A percentile compares a stretch with the other conserved stretches of the same genome.
phyloP scores from a whole-genome alignment of 495 filamentous ascomycete species.

The Penicillium soppii region DNA sequence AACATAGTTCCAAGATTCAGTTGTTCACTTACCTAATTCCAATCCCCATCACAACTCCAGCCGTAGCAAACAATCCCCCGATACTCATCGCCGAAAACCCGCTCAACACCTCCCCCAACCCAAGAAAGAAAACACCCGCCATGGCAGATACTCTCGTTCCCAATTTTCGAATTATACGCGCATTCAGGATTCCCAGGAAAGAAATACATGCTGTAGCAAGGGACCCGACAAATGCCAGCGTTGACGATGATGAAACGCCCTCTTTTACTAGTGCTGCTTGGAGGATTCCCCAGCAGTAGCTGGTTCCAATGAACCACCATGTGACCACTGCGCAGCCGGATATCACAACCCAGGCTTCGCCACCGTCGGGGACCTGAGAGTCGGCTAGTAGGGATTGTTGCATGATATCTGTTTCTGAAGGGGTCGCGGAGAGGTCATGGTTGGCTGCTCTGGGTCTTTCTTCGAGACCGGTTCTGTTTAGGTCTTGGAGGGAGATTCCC shows the following conservation, averaged over 20 bases:
- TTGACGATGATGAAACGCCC: constrained; percentile 44
- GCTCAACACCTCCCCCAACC: constrained; percentile 47
- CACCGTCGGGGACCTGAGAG: constrained; percentile 54
- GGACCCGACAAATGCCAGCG: constrained; percentile 57
- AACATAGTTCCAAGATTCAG: background rate
- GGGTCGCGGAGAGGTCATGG: background rate
- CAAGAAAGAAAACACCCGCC: constrained; percentile 46
- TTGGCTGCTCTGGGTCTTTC: background rate
- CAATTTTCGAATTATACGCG: constrained; percentile 47
- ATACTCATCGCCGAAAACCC: constrained; percentile 50
- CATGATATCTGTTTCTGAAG: constrained; percentile 26
- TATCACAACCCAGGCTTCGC: constrained; percentile 60
- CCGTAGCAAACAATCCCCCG: constrained; percentile 54
- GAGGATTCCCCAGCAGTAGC: constrained; percentile 58
- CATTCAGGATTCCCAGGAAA: constrained; percentile 48
- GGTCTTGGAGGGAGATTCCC: background rate
- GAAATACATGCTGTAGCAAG: constrained; percentile 48
- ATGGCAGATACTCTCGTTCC: constrained; percentile 46
- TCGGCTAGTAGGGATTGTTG: constrained; percentile 50
- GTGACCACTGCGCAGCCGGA: constrained; percentile 47
- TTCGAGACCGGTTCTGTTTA: background rate
- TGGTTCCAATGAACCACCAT: constrained; percentile 55
- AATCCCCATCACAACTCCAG: constrained; percentile 53
- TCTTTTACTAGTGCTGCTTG: constrained; percentile 53
- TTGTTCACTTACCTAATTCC: constrained; percentile 37